A percentile compares a stretch with the other conserved stretches of the same genome.
These are phyloP conservation scores for Dryas octopetala DNA, from an alignment of 306 rosid species.

Conservation along the genomic window DNA sequence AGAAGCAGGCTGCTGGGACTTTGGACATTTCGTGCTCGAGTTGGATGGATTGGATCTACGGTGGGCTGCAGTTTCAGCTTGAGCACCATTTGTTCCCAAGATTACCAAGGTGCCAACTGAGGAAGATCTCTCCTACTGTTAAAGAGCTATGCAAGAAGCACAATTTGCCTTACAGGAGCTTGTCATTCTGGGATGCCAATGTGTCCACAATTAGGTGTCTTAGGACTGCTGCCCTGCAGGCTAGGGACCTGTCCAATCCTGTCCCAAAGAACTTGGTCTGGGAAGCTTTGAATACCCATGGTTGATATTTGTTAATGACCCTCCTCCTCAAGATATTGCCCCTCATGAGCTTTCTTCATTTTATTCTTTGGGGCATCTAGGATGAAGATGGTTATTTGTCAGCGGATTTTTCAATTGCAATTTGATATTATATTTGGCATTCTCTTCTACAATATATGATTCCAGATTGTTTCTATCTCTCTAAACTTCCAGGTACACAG, in stretches of 20 bases:
- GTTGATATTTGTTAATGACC: slow-evolving; percentile 21
- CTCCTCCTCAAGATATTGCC: neutral
- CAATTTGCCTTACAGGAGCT: slow-evolving; percentile 45
- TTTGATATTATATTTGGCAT: neutral
- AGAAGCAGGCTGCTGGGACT: slow-evolving; percentile 53
- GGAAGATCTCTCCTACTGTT: slow-evolving; percentile 42
- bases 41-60: slow-evolving; percentile 49
- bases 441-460: neutral
- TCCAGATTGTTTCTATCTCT: neutral
- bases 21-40: slow-evolving; percentile 45
- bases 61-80: slow-evolving; percentile 54
- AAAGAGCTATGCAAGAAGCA: slow-evolving; percentile 50
- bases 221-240: slow-evolving; percentile 49
- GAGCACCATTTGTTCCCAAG: slow-evolving; percentile 55
- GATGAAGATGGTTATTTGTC: slow-evolving; percentile 8
- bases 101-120: slow-evolving; percentile 47
- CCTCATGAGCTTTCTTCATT: neutral
- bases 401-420: neutral
- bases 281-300: slow-evolving; percentile 57
- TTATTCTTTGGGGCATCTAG: slow-evolving; percentile 3
- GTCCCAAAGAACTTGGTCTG: slow-evolving; percentile 47
- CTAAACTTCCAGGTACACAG: neutral
- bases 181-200: slow-evolving; percentile 50
- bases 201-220: slow-evolving; percentile 37
- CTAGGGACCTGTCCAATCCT: slow-evolving; percentile 40